Conservation (phyloP, 176 grass and related monocot genomes). For the Cymbopogon citratus region DNA sequence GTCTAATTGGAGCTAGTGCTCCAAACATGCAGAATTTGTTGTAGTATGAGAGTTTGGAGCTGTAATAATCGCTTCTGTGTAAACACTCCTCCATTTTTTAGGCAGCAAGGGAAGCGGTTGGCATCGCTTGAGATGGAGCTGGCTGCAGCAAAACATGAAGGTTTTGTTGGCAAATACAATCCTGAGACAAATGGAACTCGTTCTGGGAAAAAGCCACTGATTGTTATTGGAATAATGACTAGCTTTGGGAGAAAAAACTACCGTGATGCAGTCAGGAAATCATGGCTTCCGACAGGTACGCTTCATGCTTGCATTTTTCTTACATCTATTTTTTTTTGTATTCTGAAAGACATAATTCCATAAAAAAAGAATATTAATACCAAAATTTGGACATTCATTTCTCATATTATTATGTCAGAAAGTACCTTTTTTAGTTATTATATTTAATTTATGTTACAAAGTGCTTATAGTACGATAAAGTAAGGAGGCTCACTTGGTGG, state of each 20-base stretch:
- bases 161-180: constrained; percentile 75
- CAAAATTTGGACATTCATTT: neutral
- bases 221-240: constrained; percentile 89
- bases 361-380: neutral
- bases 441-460: constrained; percentile 1
- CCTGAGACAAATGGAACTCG: constrained; percentile 62
- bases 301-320: neutral
- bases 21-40: neutral
- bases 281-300: constrained; percentile 92
- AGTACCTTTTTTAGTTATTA: neutral
- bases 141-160: constrained; percentile 64
- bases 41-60: neutral
- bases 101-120: constrained; percentile 92
- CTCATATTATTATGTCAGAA: neutral
- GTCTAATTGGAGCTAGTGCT: constrained; percentile 2
- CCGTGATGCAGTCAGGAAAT: constrained; percentile 87
- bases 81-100: constrained; percentile 23
- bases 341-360: neutral
- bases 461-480: neutral
- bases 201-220: constrained; percentile 54
- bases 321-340: neutral
- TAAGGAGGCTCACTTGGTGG: neutral
- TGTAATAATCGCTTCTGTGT: neutral
- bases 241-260: constrained; percentile 83
- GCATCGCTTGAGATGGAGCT: constrained; percentile 89